Percentiles rank a stretch among this genome's conserved stretches.
phyloP scores from a whole-genome alignment of 2,329 filamentous ascomycete genomes.

The Metarhizium album region DNA sequence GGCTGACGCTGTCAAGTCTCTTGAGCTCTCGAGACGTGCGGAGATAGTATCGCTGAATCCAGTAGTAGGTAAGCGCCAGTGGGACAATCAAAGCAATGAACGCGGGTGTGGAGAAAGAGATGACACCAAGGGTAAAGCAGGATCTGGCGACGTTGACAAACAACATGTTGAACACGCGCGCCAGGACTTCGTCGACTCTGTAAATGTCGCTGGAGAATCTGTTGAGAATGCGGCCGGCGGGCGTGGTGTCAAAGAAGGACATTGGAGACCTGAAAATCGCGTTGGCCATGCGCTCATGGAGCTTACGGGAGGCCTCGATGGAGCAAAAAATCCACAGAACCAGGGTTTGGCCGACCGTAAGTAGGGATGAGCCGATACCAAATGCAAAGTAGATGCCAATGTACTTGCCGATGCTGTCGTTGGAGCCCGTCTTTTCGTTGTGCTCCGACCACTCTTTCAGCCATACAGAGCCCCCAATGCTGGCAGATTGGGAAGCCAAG shows the following conservation, averaged over 20 bases:
- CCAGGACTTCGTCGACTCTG: conserved; percentile 82
- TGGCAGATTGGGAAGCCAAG: conserved; percentile 68
- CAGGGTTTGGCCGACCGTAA: conserved; percentile 86
- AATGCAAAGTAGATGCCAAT: conserved; percentile 94
- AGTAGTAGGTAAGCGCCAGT: conserved; percentile 70
- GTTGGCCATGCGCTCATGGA: conserved; percentile 94
- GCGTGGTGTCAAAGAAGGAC: conserved; percentile 98
- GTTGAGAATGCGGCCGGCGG: conserved; percentile 91
- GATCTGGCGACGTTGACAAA: conserved; percentile 68
- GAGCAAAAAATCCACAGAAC: conserved; percentile 99
- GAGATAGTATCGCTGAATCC: conserved; percentile 94
- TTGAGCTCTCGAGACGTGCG: conserved; percentile 94
- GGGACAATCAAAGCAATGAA: conserved; percentile 78
- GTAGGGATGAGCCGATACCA: conserved; percentile 71
- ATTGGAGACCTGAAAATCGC: conserved; percentile 97
- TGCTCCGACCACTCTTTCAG: conserved; percentile 83
- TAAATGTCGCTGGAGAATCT: conserved; percentile 84
- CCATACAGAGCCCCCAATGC: conserved; percentile 82
- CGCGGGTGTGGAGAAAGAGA: conserved; percentile 67
- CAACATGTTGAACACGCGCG: conserved; percentile 95
- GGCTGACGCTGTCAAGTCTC: conserved; percentile 85
- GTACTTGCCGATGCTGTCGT: conserved; percentile 74
- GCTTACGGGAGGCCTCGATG: conserved; percentile 92
- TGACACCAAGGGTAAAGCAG: conserved; percentile 76
- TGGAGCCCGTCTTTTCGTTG: conserved; percentile 58